These are phyloP conservation scores for Melaleuca alternifolia DNA, from an alignment of 345 rosid species.

Conservation along the genomic window DNA sequence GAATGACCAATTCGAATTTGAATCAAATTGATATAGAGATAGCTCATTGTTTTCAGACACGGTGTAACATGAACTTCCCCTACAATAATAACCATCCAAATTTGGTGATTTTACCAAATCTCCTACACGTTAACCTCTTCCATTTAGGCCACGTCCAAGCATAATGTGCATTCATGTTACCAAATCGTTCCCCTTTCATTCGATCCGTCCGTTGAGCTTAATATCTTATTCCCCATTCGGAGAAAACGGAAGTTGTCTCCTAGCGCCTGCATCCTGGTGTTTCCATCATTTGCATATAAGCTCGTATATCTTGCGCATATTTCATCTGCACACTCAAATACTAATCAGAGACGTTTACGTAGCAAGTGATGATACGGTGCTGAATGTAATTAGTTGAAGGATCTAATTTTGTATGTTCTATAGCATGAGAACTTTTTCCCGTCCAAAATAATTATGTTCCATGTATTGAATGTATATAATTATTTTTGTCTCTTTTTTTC, in stretches of 20 bases:
- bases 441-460: background rate
- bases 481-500: no score
- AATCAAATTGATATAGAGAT: background rate
- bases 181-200: background rate
- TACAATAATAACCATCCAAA: background rate
- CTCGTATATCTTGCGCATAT: background rate
- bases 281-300: background rate
- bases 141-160: background rate
- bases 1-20: background rate
- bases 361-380: background rate
- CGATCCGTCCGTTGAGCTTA: background rate
- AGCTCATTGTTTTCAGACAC: background rate
- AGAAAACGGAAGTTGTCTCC: background rate
- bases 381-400: background rate
- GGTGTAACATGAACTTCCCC: background rate
- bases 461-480: no score
- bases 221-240: background rate
- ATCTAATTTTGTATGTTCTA: background rate
- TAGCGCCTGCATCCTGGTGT: background rate
- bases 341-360: background rate
- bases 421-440: background rate
- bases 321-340: background rate
- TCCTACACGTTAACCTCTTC: background rate
- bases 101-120: background rate
- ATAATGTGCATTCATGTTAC: background rate